A percentile compares a stretch with the other conserved stretches of the same genome.
Conservation (phyloP, 2,329 filamentous ascomycete genomes). For the Byssothecium circinans region DNA sequence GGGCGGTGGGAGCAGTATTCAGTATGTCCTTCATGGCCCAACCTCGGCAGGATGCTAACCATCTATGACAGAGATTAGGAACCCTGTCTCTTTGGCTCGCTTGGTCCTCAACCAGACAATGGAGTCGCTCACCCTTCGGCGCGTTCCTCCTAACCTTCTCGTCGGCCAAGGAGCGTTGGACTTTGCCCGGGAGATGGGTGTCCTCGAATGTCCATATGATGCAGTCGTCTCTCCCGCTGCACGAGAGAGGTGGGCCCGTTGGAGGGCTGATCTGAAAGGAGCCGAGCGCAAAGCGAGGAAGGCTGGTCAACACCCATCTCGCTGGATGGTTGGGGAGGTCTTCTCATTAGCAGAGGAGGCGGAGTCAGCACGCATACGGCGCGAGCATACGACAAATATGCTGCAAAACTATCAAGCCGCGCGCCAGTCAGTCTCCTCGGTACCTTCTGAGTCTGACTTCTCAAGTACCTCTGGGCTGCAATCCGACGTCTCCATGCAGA, state of each 20-base stretch:
- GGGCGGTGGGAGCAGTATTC: slow-evolving; percentile 86
- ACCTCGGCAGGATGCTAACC: slow-evolving; percentile 17
- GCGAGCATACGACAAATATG: slow-evolving; percentile 43
- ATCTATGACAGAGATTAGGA: slow-evolving; percentile 71
- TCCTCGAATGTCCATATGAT: slow-evolving; percentile 73
- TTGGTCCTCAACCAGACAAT: slow-evolving; percentile 77
- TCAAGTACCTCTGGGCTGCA: too few species aligned
- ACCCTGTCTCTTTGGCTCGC: slow-evolving; percentile 86
- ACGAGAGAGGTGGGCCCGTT: slow-evolving; percentile 75
- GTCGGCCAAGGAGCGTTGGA: slow-evolving; percentile 81
- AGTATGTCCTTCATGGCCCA: slow-evolving; percentile 60
- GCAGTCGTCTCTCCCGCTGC: slow-evolving; percentile 78
- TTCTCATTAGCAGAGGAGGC: slow-evolving; percentile 31
- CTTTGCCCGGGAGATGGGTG: slow-evolving; percentile 80
- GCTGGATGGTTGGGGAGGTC: slow-evolving; percentile 28
- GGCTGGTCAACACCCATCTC: slow-evolving; percentile 28
- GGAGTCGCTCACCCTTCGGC: slow-evolving; percentile 75
- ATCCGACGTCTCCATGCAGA: slow-evolving; percentile 22
- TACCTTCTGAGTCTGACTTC: neutral
- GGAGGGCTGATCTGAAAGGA: slow-evolving; percentile 70
- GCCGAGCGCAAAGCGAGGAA: slow-evolving; percentile 55
- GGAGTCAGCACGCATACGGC: slow-evolving; percentile 37
- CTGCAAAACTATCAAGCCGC: slow-evolving; percentile 16
- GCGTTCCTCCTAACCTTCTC: slow-evolving; percentile 90
- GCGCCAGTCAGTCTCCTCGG: neutral